Conservation (phyloP, 352 stramenopile genomes). For the Globisporangium paddicum region DNA sequence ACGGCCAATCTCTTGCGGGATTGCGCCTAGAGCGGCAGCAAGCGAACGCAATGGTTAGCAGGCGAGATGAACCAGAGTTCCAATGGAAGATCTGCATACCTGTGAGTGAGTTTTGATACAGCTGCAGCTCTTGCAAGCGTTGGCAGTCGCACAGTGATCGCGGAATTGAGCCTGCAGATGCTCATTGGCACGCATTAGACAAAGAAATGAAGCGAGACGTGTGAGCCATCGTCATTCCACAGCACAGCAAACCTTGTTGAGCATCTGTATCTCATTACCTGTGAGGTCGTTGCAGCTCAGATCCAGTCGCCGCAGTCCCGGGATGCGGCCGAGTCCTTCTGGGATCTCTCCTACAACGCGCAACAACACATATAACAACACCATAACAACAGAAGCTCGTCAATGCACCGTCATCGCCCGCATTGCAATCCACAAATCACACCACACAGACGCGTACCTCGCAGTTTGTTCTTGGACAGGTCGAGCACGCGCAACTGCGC, state of each 20-base stretch:
- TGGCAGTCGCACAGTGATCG: slow-evolving; percentile 40
- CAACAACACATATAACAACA: neutral
- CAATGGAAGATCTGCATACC: slow-evolving; percentile 15
- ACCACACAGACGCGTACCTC: too few relatives aligned
- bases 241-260: too few relatives aligned
- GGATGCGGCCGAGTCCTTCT: slow-evolving; percentile 42
- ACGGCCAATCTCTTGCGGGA: slow-evolving; percentile 48
- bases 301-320: slow-evolving; percentile 51
- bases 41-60: neutral
- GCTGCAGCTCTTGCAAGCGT: slow-evolving; percentile 66
- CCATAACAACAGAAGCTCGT: too few relatives aligned
- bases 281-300: slow-evolving; percentile 81
- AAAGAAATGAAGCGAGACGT: neutral
- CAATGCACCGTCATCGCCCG: too few relatives aligned
- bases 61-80: neutral
- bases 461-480: slow-evolving; percentile 78
- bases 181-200: neutral
- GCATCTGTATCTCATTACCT: too few relatives aligned
- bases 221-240: neutral
- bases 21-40: slow-evolving; percentile 17
- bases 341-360: slow-evolving; percentile 43
- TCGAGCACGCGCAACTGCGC: slow-evolving; percentile 67
- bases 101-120: slow-evolving; percentile 76
- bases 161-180: slow-evolving; percentile 33
- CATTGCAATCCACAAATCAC: slow-evolving; percentile 4